phyloP scores from a whole-genome alignment of 73 alveolate species.

The Paramecium sexaurelia region DNA sequence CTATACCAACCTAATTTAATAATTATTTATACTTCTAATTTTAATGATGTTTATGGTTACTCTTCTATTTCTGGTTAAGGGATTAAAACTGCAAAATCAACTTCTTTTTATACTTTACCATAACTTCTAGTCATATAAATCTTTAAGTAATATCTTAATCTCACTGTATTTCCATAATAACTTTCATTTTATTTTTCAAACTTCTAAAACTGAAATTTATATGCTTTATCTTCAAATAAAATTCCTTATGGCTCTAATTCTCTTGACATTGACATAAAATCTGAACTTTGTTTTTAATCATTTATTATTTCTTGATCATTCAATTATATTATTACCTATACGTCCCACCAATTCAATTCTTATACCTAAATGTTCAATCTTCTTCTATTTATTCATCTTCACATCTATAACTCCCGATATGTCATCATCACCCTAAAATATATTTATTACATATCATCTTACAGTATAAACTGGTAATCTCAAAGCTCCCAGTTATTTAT shows the following conservation, averaged over 20 bases:
- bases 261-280: slow-evolving; percentile 69
- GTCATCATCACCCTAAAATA: slow-evolving; percentile 66
- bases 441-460: neutral
- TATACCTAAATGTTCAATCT: slow-evolving; percentile 61
- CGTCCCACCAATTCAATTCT: slow-evolving; percentile 66
- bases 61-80: slow-evolving; percentile 58
- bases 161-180: slow-evolving; percentile 66
- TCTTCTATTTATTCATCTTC: slow-evolving; percentile 56
- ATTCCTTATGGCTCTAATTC: slow-evolving; percentile 70
- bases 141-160: slow-evolving; percentile 27
- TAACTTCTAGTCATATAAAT: slow-evolving; percentile 48
- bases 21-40: slow-evolving; percentile 16
- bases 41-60: slow-evolving; percentile 9
- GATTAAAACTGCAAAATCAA: slow-evolving; percentile 47
- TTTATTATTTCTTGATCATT: slow-evolving; percentile 48
- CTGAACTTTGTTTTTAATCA: slow-evolving; percentile 63
- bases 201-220: slow-evolving; percentile 53
- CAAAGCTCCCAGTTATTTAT: slow-evolving; percentile 43
- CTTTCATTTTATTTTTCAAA: slow-evolving; percentile 64
- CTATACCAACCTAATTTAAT: slow-evolving; percentile 15
- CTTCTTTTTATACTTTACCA: slow-evolving; percentile 34
- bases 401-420: slow-evolving; percentile 63
- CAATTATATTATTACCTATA: slow-evolving; percentile 47
- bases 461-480: slow-evolving; percentile 65
- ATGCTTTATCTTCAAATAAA: slow-evolving; percentile 51